Conservation (phyloP, 495 filamentous ascomycete genomes). For the Daldinia childiae region DNA sequence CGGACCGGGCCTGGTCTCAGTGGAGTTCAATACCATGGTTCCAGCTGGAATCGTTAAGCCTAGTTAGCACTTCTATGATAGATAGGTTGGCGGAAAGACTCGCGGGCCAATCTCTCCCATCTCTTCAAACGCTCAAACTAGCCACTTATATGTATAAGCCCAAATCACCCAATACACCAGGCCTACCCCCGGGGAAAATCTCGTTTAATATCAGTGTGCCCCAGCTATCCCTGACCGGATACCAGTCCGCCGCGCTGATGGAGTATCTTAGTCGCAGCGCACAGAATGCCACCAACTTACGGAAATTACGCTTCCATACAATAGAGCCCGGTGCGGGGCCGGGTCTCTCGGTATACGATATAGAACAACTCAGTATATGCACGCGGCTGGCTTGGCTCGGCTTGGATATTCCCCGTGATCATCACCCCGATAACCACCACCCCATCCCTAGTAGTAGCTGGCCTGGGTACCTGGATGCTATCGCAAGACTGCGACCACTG, state of each 20-base stretch:
- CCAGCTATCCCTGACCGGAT: not conserved
- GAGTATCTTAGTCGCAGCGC: not conserved
- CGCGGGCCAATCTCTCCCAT: not conserved
- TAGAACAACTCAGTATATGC: not conserved
- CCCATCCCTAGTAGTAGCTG: not conserved
- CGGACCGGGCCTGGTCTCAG: not conserved
- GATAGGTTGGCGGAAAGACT: not conserved
- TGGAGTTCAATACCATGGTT: not conserved
- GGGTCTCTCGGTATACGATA: not conserved
- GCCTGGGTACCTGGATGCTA: not conserved
- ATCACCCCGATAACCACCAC: not conserved
- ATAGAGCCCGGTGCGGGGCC: not conserved
- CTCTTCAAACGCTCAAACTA: not conserved
- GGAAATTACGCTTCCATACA: not conserved
- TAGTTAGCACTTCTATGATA: not conserved
- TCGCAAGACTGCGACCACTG: not conserved
- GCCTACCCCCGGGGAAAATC: not conserved
- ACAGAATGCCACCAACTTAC: not conserved
- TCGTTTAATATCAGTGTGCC: not conserved
- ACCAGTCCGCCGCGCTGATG: not conserved
- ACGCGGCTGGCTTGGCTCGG: not conserved
- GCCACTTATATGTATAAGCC: not conserved
- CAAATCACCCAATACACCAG: not conserved
- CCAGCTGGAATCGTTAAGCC: not conserved
- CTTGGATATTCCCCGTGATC: not conserved